Base-by-base conservation (phyloP, 2,329 filamentous ascomycete genomes). In the Ceratocystiopsis minuta region DNA sequence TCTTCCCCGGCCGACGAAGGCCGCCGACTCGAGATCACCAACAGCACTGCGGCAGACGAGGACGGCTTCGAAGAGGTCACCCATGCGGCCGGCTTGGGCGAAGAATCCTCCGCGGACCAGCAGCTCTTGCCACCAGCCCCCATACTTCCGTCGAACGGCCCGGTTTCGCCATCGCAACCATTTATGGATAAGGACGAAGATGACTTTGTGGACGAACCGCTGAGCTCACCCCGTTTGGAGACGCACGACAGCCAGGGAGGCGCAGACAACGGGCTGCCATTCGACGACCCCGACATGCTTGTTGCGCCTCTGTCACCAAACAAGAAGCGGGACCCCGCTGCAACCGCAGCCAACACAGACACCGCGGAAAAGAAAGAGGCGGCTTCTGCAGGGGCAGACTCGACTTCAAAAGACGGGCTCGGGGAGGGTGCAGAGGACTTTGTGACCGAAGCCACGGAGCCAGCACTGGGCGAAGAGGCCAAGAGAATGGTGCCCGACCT, bases 141-240 rank as follows among this genome's bases (percentile, higher is more conserved):
- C 20, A 20, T 20, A 4, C 20, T 20, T 4, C 20, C 20, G 20
- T 20, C 20, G 7, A 20, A 20, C 20, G 20, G 20, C 20, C 20
- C 20, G 20, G 20, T 20, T 4, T 20, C 20, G 20, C 7, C 20
- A 7, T 1, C 12, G 2, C 16, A 20, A 10, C 70, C 73, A 45
- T 65, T 67, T 44, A 53, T 68, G 44, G 64, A 74, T 51, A 73
- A 70, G 52, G 73, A 78, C 48, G 78, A 80, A 42, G 78, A 80
- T 40, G 78, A 84, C 45, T 81, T 87, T 53, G 78, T 86, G 16
- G 80, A 87, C 47, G 80, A 87, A 56, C 79, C 81, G 3, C 64
- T 85, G 16, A 80, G 73, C 49, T 82, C 80, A 4, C 73, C 75
- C 3, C 64, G 67, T 6, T 66, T 88, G 10, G 66, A 73, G 16